phyloP scores from a whole-genome alignment of 2,329 filamentous ascomycete genomes.

The Aspergillus ustus region DNA sequence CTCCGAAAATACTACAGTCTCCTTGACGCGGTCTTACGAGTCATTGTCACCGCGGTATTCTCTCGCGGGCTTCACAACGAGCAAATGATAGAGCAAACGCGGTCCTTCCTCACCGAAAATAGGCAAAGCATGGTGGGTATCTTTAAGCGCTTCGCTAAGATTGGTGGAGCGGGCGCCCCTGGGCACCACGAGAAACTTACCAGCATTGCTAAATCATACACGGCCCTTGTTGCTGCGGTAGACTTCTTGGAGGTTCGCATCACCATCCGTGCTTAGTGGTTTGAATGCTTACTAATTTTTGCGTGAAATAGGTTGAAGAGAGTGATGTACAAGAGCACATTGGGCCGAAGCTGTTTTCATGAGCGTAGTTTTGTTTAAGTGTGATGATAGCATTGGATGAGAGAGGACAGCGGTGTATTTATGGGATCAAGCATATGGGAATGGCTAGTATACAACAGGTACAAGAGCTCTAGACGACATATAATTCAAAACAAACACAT shows the following conservation, averaged over 20 bases:
- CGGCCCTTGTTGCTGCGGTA: conserved; percentile 80
- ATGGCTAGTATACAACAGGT: conserved; percentile 2
- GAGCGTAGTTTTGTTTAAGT: conserved; percentile 17
- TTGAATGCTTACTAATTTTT: conserved; percentile 22
- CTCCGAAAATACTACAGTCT: conserved; percentile 83
- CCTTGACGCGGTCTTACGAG: conserved; percentile 76
- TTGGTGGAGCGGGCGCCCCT: conserved; percentile 59
- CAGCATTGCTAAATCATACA: conserved; percentile 82
- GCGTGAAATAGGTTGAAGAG: conserved; percentile 49
- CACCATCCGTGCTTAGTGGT: too few relatives aligned
- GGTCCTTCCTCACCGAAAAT: conserved; percentile 80
- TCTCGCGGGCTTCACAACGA: conserved; percentile 81
- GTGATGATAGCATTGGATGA: conserved; percentile 4
- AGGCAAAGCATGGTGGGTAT: conserved; percentile 83
- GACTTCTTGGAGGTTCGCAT: conserved; percentile 80
- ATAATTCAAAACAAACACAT: background rate
- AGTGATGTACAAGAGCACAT: conserved; percentile 37
- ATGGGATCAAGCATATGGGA: conserved; percentile 22
- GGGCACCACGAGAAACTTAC: conserved; percentile 66
- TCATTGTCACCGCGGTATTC: conserved; percentile 81
- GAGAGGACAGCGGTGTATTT: conserved; percentile 19
- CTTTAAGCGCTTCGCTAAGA: conserved; percentile 85
- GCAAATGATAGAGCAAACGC: conserved; percentile 71
- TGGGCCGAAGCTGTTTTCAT: conserved; percentile 40
- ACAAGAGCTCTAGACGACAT: background rate